These are phyloP conservation scores for Macrophomina tecta DNA, from an alignment of 2,329 filamentous ascomycete species.

Conservation along the genomic window DNA sequence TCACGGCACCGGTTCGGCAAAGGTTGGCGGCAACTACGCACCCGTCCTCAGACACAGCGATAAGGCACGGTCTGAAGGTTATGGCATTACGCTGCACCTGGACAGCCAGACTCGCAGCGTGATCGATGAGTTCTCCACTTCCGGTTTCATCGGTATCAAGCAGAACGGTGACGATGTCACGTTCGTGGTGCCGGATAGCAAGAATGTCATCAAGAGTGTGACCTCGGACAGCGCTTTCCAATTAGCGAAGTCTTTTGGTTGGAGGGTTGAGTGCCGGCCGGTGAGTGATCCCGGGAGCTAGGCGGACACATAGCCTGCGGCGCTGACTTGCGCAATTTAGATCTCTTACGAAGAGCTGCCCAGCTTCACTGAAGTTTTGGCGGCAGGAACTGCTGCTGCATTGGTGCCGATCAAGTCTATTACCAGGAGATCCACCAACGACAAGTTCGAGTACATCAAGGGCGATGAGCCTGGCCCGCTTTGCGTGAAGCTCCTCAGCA, in stretches of 20 bases:
- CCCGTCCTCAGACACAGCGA: conserved; percentile 90
- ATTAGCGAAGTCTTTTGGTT: conserved; percentile 79
- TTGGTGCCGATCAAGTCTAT: conserved; percentile 93
- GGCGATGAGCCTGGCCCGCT: conserved; percentile 75
- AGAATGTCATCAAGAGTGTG: conserved; percentile 85
- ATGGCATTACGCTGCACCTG: conserved; percentile 91
- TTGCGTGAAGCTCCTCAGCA: conserved; percentile 73
- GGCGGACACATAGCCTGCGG: background rate
- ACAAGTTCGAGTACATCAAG: conserved; percentile 62
- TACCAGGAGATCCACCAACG: conserved; percentile 67
- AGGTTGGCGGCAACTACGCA: conserved; percentile 95
- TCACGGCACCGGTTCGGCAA: conserved; percentile 87
- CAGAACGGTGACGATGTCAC: conserved; percentile 67
- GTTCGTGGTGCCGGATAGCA: conserved; percentile 85
- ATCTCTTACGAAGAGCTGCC: conserved; percentile 70
- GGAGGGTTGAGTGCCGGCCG: conserved; percentile 78
- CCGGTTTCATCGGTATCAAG: conserved; percentile 84
- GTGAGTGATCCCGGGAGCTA: conserved; percentile 50
- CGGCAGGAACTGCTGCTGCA: conserved; percentile 88
- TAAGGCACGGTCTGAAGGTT: conserved; percentile 77
- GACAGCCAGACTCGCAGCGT: conserved; percentile 84
- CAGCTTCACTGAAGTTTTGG: conserved; percentile 79
- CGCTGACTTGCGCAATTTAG: conserved; percentile 42
- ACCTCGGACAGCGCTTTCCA: conserved; percentile 80
- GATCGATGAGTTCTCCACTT: conserved; percentile 95